Conservation (phyloP, 2,329 filamentous ascomycete genomes). For the Xenosphaeropsis pyriputrescens region DNA sequence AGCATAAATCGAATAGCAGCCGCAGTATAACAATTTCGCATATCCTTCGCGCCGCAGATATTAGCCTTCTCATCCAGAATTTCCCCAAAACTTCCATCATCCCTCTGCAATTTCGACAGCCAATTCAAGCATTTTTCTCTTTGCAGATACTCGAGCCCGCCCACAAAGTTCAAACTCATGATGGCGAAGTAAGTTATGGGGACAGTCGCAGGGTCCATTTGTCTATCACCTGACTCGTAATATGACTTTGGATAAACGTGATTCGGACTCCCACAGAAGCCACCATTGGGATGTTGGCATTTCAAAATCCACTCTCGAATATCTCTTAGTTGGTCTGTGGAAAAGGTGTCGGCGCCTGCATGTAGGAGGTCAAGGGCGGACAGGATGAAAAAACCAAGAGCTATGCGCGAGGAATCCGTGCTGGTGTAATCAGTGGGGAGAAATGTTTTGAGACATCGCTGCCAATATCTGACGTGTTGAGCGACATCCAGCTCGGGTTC, state of each 20-base stretch:
- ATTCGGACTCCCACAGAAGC: constrained; percentile 77
- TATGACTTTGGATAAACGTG: constrained; percentile 27
- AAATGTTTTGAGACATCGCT: constrained; percentile 68
- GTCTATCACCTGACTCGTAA: constrained; percentile 27
- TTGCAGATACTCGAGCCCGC: constrained; percentile 46
- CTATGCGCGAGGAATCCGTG: constrained; percentile 84
- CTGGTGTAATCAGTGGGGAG: constrained; percentile 74
- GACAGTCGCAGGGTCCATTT: constrained; percentile 67
- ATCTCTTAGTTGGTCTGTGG: constrained; percentile 29
- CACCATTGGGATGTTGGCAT: constrained; percentile 74
- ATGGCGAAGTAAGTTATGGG: constrained; percentile 85
- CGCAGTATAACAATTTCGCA: constrained; percentile 78
- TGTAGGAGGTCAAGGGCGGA: constrained; percentile 73
- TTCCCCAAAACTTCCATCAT: constrained; percentile 87
- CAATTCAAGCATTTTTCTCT: constrained; percentile 55
- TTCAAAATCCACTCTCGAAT: constrained; percentile 67
- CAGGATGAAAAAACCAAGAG: constrained; percentile 78
- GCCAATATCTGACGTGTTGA: constrained; percentile 81
- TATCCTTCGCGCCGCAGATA: constrained; percentile 69
- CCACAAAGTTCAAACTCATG: constrained; percentile 51
- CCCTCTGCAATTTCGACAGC: constrained; percentile 62
- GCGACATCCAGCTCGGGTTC: constrained; percentile 35
- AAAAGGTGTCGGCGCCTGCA: constrained; percentile 36
- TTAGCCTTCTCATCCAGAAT: constrained; percentile 40
- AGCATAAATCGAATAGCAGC: constrained; percentile 73